Evolutionary conservation across 352 stramenopile genomes (phyloP).

Genomic region (Thraustotheca clavata): DNA sequence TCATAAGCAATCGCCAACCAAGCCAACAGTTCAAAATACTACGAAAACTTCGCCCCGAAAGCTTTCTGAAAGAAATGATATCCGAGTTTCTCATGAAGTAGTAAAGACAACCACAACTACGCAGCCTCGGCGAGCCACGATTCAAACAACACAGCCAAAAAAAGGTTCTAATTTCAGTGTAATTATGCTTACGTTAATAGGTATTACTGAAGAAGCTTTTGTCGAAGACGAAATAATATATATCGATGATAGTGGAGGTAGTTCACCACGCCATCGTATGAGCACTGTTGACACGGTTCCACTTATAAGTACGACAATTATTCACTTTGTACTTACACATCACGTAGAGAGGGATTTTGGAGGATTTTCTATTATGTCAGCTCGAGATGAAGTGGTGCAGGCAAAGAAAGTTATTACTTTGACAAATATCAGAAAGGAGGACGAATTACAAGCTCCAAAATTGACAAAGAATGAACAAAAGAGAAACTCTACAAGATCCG

Average conservation of each 20-base stretch:
- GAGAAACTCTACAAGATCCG: not conserved
- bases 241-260: not conserved
- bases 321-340: not conserved
- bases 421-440: not conserved
- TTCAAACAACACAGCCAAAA: too few species aligned
- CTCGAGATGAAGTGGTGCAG: not conserved
- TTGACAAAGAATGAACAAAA: not conserved
- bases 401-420: not conserved
- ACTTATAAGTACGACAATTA: constrained; percentile 1
- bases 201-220: not conserved
- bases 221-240: not conserved
- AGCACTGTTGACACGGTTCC: not conserved
- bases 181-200: not conserved
- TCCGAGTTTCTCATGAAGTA: too few species aligned
- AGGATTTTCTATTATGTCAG: constrained; percentile 16
- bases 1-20: too few species aligned
- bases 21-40: too few species aligned
- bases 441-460: not conserved
- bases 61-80: too few species aligned
- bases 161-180: too few species aligned
- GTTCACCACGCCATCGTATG: not conserved
- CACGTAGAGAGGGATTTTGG: constrained; percentile 9
- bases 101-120: too few species aligned
- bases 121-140: too few species aligned
- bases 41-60: too few species aligned